Evolutionary conservation across 1,284 basidiomycete genomes (phyloP).

Genomic region (Bothia castanella): DNA sequence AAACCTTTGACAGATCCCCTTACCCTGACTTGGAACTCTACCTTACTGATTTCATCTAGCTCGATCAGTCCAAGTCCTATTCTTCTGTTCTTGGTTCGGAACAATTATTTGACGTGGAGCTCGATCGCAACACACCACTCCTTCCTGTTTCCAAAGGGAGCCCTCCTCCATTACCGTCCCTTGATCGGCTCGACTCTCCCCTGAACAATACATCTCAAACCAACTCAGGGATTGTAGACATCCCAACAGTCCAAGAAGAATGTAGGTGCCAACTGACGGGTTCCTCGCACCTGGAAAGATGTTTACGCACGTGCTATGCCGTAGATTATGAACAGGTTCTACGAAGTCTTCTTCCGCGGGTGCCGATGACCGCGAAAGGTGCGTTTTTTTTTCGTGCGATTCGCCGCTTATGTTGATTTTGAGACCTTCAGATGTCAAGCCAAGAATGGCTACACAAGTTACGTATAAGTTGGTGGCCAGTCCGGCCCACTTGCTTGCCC

Average conservation of each 20-base stretch:
- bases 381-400: slow-evolving; percentile 11
- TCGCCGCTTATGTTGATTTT: slow-evolving; percentile 2
- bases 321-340: slow-evolving; percentile 44
- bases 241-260: slow-evolving; percentile 16
- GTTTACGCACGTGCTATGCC: not conserved
- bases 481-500: slow-evolving; percentile 41
- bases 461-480: slow-evolving; percentile 54
- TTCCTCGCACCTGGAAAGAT: not conserved
- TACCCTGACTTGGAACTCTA: not conserved
- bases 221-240: slow-evolving; percentile 1
- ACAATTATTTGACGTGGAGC: slow-evolving; percentile 67
- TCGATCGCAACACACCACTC: slow-evolving; percentile 58
- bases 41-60: slow-evolving; percentile 37
- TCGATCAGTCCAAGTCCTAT: slow-evolving; percentile 53
- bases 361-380: slow-evolving; percentile 62
- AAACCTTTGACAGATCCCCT: not conserved
- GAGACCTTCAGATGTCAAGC: slow-evolving; percentile 38
- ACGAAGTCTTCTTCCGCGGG: slow-evolving; percentile 43
- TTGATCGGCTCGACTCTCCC: slow-evolving; percentile 22
- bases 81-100: slow-evolving; percentile 58
- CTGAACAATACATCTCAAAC: not conserved
- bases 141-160: slow-evolving; percentile 35
- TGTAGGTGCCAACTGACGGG: slow-evolving; percentile 14
- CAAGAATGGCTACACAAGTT: slow-evolving; percentile 35
- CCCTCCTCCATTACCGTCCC: slow-evolving; percentile 27